Evolutionary conservation across 768 basidiomycete genomes (phyloP), one percentile per base, ranked within the genome.

Genomic region (Russula sp.): DNA sequence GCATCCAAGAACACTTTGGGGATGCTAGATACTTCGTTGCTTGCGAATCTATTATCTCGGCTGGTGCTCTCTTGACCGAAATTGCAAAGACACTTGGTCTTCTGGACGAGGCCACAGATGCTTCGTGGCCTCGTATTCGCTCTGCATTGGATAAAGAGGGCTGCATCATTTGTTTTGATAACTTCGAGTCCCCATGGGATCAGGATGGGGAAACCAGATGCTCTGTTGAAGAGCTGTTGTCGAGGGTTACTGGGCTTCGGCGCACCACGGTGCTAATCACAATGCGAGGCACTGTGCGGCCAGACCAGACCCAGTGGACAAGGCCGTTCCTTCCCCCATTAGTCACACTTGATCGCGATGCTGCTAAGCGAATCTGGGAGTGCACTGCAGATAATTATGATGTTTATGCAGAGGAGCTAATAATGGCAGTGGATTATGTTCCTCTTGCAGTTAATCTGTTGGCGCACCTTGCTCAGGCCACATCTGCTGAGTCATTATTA

Each of bases 131-230:
- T 38, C n/a, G 13, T 22, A 52, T 52, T 22, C 13, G 14, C 14
- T n/a, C 36, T 14, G 11, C 13, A 5, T 51, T 51, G 32, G n/a
- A 36, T n/a, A 5, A 9, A 51, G 36, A 9, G 36, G 36, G 9
- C 36, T 38, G 70, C 6, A 39, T 77, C 25, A 41, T 78, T 25
- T 58, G 77, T 20, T 67, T 78, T 5, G 76, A 77, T 60, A 78
- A 77, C 58, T 75, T 78, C 55, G 77, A 78, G 67, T 75, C 75
- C 11, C 70, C 73, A 10, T 76, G 75, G 75, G 68, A 74, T 56
- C 61, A 64, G 39, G 63, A 56, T 16, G 54, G 25, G 10, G 42
- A 35, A 14, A 47, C 20, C 2, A 38, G 46, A 35, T 18, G n/a
- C 22, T 35, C 60, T 18, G 60, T 61, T 8, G 54, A 61, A 18